Evolutionary conservation across 768 basidiomycete genomes (phyloP).

Genomic region (Tephrocybe sp.): DNA sequence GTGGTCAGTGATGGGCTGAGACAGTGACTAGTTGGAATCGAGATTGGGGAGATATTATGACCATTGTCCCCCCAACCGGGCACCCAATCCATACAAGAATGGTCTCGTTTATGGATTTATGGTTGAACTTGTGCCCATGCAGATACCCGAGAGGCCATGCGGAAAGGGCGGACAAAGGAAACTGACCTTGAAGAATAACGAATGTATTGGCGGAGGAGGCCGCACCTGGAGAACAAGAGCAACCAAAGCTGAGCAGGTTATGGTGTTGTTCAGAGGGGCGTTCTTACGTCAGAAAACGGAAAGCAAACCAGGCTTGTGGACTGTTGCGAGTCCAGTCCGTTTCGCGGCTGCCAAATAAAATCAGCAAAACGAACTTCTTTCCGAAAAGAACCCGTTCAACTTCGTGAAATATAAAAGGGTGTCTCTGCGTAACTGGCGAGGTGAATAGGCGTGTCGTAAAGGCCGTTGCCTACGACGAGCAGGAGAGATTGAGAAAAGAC

Average conservation of each 20-base stretch:
- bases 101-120: constrained; percentile 6
- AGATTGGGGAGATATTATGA: constrained; percentile 18
- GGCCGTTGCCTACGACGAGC: constrained; percentile 19
- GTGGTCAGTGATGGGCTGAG: constrained; percentile 15
- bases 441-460: constrained; percentile 10
- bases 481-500: constrained; percentile 25
- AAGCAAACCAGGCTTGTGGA: constrained; percentile 44
- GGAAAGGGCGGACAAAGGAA: constrained; percentile 14
- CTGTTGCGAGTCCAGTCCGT: constrained; percentile 52
- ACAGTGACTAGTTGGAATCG: constrained; percentile 16
- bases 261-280: constrained; percentile 17
- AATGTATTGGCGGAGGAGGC: constrained; percentile 70
- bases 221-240: constrained; percentile 48
- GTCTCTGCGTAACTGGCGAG: constrained; percentile 22
- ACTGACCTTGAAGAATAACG: constrained; percentile 56
- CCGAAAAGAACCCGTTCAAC: constrained; percentile 10
- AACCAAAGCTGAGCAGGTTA: constrained; percentile 19
- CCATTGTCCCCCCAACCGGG: constrained; percentile 23
- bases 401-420: constrained; percentile 24
- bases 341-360: constrained; percentile 34
- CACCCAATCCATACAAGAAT: constrained; percentile 7
- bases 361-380: constrained; percentile 17
- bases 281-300: constrained; percentile 38
- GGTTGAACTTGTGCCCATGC: constrained; percentile 1
- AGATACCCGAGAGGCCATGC: constrained; percentile 8